Evolutionary conservation across 768 basidiomycete genomes (phyloP), one percentile per base, ranked within the genome.

Genomic region (Dacryopinax primogenitus): DNA sequence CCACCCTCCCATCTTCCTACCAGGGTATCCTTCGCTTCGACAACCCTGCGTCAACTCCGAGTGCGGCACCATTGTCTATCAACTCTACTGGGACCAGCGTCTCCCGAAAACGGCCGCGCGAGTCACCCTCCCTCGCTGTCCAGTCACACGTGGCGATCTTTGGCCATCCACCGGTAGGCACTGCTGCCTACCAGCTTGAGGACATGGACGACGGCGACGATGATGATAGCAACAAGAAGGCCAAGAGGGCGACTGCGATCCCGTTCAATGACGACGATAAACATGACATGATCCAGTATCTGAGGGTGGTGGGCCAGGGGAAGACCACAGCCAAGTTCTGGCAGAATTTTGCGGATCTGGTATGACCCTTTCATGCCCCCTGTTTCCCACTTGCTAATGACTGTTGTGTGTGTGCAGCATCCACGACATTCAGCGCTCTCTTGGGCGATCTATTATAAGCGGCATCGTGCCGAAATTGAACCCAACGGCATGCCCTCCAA

Each of bases 301-400:
- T 58, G 13, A 13, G 30, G 4, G 51, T 32, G 3, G 51, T 58
- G 4, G 51, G 51, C 26, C 51, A 58, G 51, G 51, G 51, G 13
- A 58, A 58, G 51, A 58, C 51, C 26, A 58, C 51, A 6, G 51
- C 51, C 4, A 58, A 58, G 51, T 58, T 58, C 51, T 58, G 51
- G 51, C 51, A 58, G 30, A 6, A 3, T 7, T 58, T 58, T 21
- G 51, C 51, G 51, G 51, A 58, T 9, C 12, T 28, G 51, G 51
- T 58, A 21, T 30, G 51, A 28, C 11, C 51, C 4, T 28, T 4
- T 30, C 9, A 3, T 58, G 9, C 13, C 51, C 51, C 15, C 26
- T 3, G 9, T 11, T 21, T 13, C 3, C 26, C 11, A 3, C 4
- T 58, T 58, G 18, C 23, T 26, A 13, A 32, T 30, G 4, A 15